Percentiles rank a stretch among this genome's conserved stretches.
Evolutionary conservation across 768 basidiomycete genomes (phyloP).

Genomic region (Lentinula guzmanii): DNA sequence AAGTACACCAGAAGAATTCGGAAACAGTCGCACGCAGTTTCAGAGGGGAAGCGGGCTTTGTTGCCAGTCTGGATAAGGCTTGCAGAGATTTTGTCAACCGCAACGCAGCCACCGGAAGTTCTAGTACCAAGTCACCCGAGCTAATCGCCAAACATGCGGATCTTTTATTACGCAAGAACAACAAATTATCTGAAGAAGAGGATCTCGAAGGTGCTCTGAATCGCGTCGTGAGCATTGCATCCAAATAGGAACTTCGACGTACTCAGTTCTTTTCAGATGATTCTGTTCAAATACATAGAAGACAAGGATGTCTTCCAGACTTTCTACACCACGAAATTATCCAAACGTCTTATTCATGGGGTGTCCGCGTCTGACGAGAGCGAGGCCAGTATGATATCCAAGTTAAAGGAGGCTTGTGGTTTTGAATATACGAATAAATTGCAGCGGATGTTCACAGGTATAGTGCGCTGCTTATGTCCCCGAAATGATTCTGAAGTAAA

Average conservation of each 20-base stretch:
- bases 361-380: conserved; percentile 94
- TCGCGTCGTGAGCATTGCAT: conserved; percentile 61
- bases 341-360: conserved; percentile 86
- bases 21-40: conserved; percentile 87
- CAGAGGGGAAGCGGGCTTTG: conserved; percentile 89
- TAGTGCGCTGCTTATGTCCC: conserved; percentile 6
- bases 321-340: conserved; percentile 93
- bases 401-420: conserved; percentile 93
- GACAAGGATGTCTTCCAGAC: conserved; percentile 99
- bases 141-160: conserved; percentile 91
- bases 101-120: conserved; percentile 85
- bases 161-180: conserved; percentile 84
- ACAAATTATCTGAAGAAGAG: conserved; percentile 90
- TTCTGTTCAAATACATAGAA: conserved; percentile 95
- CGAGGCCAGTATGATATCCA: conserved; percentile 97
- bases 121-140: conserved; percentile 86
- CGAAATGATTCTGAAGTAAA: conserved; percentile 19
- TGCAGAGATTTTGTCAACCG: conserved; percentile 94
- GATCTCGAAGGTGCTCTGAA: conserved; percentile 87
- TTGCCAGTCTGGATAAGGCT: conserved; percentile 90
- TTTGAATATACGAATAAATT: conserved; percentile 97
- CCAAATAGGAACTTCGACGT: conserved; percentile 17
- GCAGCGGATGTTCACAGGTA: conserved; percentile 95
- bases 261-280: conserved; percentile 57
- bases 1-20: conserved; percentile 88